Conservation (phyloP, 1,284 basidiomycete species). For the Mycosarcoma mackinlayi region DNA sequence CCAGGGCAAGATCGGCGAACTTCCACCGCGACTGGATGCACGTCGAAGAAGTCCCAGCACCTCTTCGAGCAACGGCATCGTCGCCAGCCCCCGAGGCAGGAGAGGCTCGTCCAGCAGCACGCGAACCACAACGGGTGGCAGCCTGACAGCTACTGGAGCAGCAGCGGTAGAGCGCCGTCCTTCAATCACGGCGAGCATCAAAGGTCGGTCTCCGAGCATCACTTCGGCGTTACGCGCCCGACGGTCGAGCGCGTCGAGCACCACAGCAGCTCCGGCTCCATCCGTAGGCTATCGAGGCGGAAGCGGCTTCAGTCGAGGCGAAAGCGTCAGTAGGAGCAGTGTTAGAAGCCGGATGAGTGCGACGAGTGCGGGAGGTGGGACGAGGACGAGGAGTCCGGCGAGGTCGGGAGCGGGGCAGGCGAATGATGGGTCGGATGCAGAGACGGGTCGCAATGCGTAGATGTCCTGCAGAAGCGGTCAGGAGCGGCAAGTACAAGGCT, state of each 20-base stretch:
- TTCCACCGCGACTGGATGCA: constrained; percentile 31
- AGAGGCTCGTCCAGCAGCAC: constrained; percentile 31
- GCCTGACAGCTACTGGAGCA: not conserved
- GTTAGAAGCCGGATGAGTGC: constrained; percentile 28
- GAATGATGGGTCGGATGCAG: not conserved
- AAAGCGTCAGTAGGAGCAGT: constrained; percentile 18
- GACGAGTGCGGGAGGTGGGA: not conserved
- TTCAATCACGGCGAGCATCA: constrained; percentile 33
- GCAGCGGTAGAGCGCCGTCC: constrained; percentile 9
- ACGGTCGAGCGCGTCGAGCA: constrained; percentile 9
- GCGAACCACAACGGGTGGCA: constrained; percentile 12
- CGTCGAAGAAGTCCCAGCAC: constrained; percentile 17
- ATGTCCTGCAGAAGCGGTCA: too few species aligned
- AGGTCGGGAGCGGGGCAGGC: not conserved
- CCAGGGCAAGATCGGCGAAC: constrained; percentile 64
- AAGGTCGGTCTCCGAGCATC: constrained; percentile 30
- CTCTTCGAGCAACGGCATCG: constrained; percentile 15
- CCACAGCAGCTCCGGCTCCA: not conserved
- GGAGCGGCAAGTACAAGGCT: too few species aligned
- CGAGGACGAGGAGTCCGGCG: not conserved
- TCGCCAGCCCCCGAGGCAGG: constrained; percentile 32
- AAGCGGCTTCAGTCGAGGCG: constrained; percentile 6
- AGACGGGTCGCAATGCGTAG: too few species aligned
- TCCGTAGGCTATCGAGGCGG: constrained; percentile 27
- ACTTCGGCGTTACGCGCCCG: constrained; percentile 21